Percentiles rank a stretch among this genome's conserved stretches.
Evolutionary conservation across 176 grass and related monocot species (phyloP).

Genomic region (Metroxylon sagu): DNA sequence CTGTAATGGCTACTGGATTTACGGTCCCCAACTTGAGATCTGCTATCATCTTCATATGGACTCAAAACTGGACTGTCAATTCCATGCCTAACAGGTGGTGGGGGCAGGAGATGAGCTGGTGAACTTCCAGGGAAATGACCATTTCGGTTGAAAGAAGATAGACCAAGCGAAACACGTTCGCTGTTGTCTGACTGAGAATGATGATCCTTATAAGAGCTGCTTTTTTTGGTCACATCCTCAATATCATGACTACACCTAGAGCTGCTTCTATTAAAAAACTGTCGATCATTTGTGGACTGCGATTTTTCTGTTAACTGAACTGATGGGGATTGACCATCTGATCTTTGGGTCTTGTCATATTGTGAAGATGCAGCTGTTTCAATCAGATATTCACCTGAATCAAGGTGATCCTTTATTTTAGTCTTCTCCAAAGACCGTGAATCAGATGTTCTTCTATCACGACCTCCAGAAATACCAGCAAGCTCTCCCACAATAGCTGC

Average conservation of each 20-base stretch:
- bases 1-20: conserved; percentile 23
- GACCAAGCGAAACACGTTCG: not conserved
- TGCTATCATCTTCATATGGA: conserved; percentile 34
- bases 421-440: conserved; percentile 11
- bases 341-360: conserved; percentile 26
- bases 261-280: conserved; percentile 14
- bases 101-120: conserved; percentile 10
- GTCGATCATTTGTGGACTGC: conserved; percentile 20
- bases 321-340: conserved; percentile 19
- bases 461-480: conserved; percentile 16
- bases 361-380: conserved; percentile 27
- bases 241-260: conserved; percentile 11
- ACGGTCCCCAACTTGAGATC: conserved; percentile 17
- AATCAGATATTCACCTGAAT: not conserved
- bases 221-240: conserved; percentile 13
- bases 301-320: conserved; percentile 22
- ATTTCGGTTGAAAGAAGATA: conserved; percentile 9
- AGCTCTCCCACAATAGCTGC: conserved; percentile 2
- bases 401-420: not conserved
- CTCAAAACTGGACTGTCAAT: conserved; percentile 20
- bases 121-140: conserved; percentile 3
- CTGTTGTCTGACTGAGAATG: not conserved
- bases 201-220: too few relatives aligned
- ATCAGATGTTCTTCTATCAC: conserved; percentile 12
- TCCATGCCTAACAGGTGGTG: conserved; percentile 16